phyloP scores from a whole-genome alignment of 1,284 basidiomycete species.

The Rhizoctonia solani region DNA sequence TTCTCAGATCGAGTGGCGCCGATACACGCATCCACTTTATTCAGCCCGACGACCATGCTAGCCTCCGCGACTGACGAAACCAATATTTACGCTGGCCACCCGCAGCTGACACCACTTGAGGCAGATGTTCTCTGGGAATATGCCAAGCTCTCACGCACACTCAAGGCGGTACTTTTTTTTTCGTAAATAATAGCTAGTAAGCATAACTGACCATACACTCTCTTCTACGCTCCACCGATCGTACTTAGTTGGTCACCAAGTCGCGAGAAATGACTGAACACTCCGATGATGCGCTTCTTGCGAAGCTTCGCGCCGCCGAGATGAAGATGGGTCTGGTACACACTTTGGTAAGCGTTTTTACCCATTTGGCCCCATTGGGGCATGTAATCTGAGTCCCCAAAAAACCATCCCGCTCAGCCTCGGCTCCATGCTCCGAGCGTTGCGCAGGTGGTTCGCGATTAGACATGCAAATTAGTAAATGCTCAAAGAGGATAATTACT shows the following conservation, averaged over 20 bases:
- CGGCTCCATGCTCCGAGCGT: constrained; percentile 32
- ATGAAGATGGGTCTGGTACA: constrained; percentile 94
- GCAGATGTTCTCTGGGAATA: constrained; percentile 80
- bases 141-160: constrained; percentile 68
- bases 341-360: constrained; percentile 66
- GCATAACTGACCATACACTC: not conserved
- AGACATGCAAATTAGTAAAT: no score
- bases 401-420: no score
- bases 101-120: constrained; percentile 63
- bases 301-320: constrained; percentile 80
- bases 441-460: not conserved
- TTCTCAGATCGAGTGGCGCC: no score
- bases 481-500: no score
- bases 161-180: constrained; percentile 61
- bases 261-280: constrained; percentile 60
- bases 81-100: constrained; percentile 72
- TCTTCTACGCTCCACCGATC: not conserved
- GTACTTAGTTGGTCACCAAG: constrained; percentile 37
- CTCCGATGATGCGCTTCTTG: constrained; percentile 77
- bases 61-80: not conserved
- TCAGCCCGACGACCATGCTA: not conserved
- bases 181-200: no score
- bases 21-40: not conserved
- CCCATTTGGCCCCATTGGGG: constrained; percentile 18
- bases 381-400: no score